A percentile compares a stretch with the other conserved stretches of the same genome.
Evolutionary conservation across 306 rosid genomes (phyloP).

Genomic region (Vigna angularis): DNA sequence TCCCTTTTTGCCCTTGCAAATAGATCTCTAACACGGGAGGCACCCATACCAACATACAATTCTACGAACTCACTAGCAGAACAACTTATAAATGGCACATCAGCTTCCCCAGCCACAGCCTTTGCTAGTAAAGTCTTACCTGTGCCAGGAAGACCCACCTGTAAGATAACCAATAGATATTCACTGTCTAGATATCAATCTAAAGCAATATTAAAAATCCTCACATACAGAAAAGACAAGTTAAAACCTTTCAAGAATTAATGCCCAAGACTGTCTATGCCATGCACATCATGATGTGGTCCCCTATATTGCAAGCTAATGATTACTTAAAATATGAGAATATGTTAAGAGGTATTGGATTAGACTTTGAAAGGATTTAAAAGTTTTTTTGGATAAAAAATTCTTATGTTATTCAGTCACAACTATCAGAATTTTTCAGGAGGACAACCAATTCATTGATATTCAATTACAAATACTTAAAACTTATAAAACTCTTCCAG

Average conservation of each 20-base stretch:
- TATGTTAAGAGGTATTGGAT: background rate
- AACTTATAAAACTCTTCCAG: too few species aligned
- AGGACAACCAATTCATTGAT: too few species aligned
- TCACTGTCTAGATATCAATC: slow-evolving; percentile 35
- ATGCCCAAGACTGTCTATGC: slow-evolving; percentile 31
- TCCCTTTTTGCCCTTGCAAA: slow-evolving; percentile 98
- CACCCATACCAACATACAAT: slow-evolving; percentile 99
- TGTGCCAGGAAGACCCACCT: slow-evolving; percentile 99
- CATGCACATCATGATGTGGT: slow-evolving; percentile 39
- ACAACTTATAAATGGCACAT: slow-evolving; percentile 95
- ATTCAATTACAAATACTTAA: too few species aligned
- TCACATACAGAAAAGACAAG: slow-evolving; percentile 15
- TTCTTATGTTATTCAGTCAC: too few species aligned
- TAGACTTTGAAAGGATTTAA: too few species aligned
- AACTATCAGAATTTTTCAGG: too few species aligned
- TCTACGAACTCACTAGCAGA: slow-evolving; percentile 99
- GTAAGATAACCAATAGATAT: slow-evolving; percentile 52
- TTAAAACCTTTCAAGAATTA: slow-evolving; percentile 27
- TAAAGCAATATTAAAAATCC: slow-evolving; percentile 34
- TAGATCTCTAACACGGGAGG: slow-evolving; percentile 98
- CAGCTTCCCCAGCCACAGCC: slow-evolving; percentile 99
- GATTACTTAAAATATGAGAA: slow-evolving; percentile 15
- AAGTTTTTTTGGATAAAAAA: too few species aligned
- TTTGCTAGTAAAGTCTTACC: slow-evolving; percentile 98
- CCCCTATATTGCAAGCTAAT: slow-evolving; percentile 22